Base-by-base conservation (phyloP, 2,329 filamentous ascomycete species). In the Passalora sequoiae region DNA sequence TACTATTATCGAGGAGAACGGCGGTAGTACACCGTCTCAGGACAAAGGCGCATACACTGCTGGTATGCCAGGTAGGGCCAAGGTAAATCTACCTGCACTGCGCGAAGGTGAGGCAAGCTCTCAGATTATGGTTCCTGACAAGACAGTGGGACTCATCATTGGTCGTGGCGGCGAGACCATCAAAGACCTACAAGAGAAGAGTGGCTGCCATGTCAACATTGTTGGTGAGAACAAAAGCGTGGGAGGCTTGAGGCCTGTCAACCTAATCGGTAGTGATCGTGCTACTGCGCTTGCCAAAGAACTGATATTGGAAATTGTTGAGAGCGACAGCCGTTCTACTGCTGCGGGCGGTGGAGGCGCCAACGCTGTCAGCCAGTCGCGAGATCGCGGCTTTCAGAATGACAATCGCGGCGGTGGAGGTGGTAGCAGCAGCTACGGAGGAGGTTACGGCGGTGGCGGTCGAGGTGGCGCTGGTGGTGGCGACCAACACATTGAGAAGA, bases 121-220 rank as follows among this genome's bases (percentile, higher is more conserved):
- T 62, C 87, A 94, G 66, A 94, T 95, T 59, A 92, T 94, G 86
- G 89, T 95, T 13, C 89, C 89, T 35, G 89, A 95, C 68, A 83
- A 88, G 59, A 95, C 89, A 6, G 89, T 95, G 47, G 89, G 89
- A 39, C 73, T 95, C 33, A 95, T 95, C 57, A 95, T 95, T 61
- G 89, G 89, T n/a, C 84, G 89, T 55, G 87, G 87, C 29, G 89
- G 89, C 46, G 89, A 95, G 69, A 95, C 89, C 1, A 95, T 95
- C 59, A 83, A 88, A 60, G 89, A 95, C 62, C 74, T 95, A 17
- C 89, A 95, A 68, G 89, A 95, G 65, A 78, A 86, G 50, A 92
- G 86, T 58, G 86, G 86, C n/a, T 95, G 89, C 64, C 89, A 95
- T 65, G 88, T 95, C 64, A 95, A 95, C 66, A 95, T 95, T 60